Conservation (phyloP, 129 eudicot species). For the Logfia minima region DNA sequence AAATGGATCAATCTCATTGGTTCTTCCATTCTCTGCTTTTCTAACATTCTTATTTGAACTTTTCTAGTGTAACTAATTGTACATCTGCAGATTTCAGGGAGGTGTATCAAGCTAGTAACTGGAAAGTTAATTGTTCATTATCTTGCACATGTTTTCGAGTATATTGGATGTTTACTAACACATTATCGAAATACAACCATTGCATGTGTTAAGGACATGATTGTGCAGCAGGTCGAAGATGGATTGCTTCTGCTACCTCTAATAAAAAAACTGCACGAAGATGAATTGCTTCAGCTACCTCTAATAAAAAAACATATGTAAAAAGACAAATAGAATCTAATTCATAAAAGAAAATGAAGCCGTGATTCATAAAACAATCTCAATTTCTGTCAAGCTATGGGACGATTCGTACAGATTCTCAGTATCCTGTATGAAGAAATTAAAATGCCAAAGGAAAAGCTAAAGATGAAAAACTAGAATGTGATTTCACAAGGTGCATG, state of each 20-base stretch:
- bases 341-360: slow-evolving; percentile 28
- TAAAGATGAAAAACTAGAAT: slow-evolving; percentile 38
- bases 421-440: slow-evolving; percentile 27
- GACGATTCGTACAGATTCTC: slow-evolving; percentile 33
- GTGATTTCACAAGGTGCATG: slow-evolving; percentile 99
- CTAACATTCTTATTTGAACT: too few relatives aligned
- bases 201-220: neutral
- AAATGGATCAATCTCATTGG: too few relatives aligned
- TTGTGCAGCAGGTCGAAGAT: neutral
- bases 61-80: slow-evolving; percentile 21
- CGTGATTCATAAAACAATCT: slow-evolving; percentile 33
- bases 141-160: neutral
- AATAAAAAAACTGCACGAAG: too few relatives aligned
- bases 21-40: too few relatives aligned
- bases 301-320: neutral
- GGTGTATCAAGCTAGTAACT: slow-evolving; percentile 19
- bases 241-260: neutral
- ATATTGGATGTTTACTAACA: slow-evolving; percentile 17
- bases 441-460: slow-evolving; percentile 1
- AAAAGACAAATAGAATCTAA: neutral
- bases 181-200: neutral
- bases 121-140: neutral
- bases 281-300: neutral
- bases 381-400: slow-evolving; percentile 23
- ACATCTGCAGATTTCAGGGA: slow-evolving; percentile 15